These are phyloP conservation scores for Zygosaccharomyces pseudobailii DNA, from an alignment of 1,139 yeast genomes.

Conservation along the genomic window DNA sequence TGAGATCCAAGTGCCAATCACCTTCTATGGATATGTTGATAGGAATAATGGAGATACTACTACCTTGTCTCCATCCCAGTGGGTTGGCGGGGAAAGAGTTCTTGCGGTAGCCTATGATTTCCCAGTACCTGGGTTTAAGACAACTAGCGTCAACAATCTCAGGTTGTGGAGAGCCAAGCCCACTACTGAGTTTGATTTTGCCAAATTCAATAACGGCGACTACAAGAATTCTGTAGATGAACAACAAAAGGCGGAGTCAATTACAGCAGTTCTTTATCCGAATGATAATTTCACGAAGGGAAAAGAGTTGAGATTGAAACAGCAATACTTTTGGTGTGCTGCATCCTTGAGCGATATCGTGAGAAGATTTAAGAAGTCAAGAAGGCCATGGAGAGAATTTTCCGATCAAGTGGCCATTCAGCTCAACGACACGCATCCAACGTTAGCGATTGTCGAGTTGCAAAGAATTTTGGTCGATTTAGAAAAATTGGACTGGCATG, in stretches of 20 bases:
- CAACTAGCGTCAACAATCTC: conserved; percentile 80
- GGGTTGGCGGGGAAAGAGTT: conserved; percentile 89
- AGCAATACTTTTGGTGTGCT: conserved; percentile 96
- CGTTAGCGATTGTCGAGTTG: conserved; percentile 84
- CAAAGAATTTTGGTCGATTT: conserved; percentile 82
- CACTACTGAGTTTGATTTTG: conserved; percentile 86
- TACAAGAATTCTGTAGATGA: conserved; percentile 77
- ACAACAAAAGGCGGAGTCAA: conserved; percentile 86
- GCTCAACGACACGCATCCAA: conserved; percentile 93
- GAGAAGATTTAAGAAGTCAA: conserved; percentile 79
- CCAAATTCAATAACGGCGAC: conserved; percentile 88
- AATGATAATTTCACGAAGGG: conserved; percentile 90
- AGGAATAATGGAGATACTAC: conserved; percentile 52
- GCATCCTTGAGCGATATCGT: conserved; percentile 90
- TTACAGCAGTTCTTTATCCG: conserved; percentile 88
- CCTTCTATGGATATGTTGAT: conserved; percentile 80
- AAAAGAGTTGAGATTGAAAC: conserved; percentile 87
- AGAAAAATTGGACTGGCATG: conserved; percentile 75
- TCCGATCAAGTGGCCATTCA: conserved; percentile 88
- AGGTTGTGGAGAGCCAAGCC: conserved; percentile 91
- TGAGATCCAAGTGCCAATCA: conserved; percentile 89
- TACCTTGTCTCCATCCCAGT: conserved; percentile 46
- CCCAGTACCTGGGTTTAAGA: conserved; percentile 89
- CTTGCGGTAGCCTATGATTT: conserved; percentile 89
- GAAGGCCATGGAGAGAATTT: conserved; percentile 75